phyloP scores from a whole-genome alignment of 2,329 filamentous ascomycete genomes.

The Byssoonygena ceratinophila region DNA sequence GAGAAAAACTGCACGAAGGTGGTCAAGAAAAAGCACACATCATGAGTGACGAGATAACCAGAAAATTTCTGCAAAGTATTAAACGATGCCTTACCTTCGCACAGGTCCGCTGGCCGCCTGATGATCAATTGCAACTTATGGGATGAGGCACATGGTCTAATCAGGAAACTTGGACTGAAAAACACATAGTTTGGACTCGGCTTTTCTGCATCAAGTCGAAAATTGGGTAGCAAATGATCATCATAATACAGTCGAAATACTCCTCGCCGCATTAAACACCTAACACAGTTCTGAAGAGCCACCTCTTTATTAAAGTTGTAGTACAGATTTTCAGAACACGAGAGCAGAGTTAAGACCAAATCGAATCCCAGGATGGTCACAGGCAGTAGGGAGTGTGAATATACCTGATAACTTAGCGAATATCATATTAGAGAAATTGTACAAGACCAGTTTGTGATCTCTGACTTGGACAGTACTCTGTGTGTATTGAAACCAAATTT shows the following conservation, averaged over 20 bases:
- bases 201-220: background rate
- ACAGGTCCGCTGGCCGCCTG: slow-evolving; percentile 90
- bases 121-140: slow-evolving; percentile 90
- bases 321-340: no score
- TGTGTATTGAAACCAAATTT: no score
- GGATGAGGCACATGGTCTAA: slow-evolving; percentile 43
- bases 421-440: no score
- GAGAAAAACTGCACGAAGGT: slow-evolving; percentile 83
- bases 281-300: no score
- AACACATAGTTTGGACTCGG: background rate
- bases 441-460: no score
- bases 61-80: slow-evolving; percentile 95
- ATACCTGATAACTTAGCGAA: no score
- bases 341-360: no score
- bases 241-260: background rate
- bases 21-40: slow-evolving; percentile 76
- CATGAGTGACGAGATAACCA: slow-evolving; percentile 89
- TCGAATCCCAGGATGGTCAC: no score
- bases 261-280: no score
- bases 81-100: slow-evolving; percentile 94
- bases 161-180: background rate
- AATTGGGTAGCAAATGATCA: background rate
- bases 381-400: no score
- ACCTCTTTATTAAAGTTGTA: no score
- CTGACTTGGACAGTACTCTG: no score